Base-by-base conservation (phyloP, 2,329 filamentous ascomycete species). In the Beauveria sp. region DNA sequence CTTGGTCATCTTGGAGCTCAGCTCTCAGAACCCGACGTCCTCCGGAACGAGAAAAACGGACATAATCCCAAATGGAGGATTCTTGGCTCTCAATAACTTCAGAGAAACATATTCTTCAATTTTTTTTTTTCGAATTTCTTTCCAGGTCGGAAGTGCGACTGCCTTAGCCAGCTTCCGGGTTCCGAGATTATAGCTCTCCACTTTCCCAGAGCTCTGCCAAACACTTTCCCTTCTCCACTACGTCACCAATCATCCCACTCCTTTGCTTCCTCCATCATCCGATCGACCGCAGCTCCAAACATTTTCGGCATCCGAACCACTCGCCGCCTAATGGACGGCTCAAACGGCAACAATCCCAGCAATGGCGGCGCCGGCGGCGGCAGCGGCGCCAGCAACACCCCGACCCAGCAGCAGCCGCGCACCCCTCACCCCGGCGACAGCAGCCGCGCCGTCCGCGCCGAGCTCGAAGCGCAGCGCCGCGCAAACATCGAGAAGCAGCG, bases 401-500 rank as follows among this genome's bases (percentile, higher is more conserved):
- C 34, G 10, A 24, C 18, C 12, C 57, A 59, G 41, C 57, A 53
- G 48, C 47, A 20, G 12, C 48, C 30, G 34, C 43, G 43, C 26
- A 26, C 28, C 26, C 18, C 46, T 14, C 30, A 43, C 44, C 50
- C 44, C 22, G 52, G 20, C 54, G 60, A 58, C 20, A 65, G 65
- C 58, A 59, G 65, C 46, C 67, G 65, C 54, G 68, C 64, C 20
- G 65, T 68, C 59, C 66, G 67, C 34, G 67, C 65, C 47, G 70
- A 69, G 62, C 70, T 73, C 61, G 67, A 73, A n/a, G 67, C 73
- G 65, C 70, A 70, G 66, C 71, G 68, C 52, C 67, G 70, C 34
- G 64, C 64, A 24, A 68, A 68, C 55, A 63, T 70, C 53, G 62
- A 67, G 43, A 65, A 70, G 60, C 69, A 67, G 52, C 65, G 70